Base-by-base conservation (phyloP, 83 land plant genomes). In the Picea engelmannii region DNA sequence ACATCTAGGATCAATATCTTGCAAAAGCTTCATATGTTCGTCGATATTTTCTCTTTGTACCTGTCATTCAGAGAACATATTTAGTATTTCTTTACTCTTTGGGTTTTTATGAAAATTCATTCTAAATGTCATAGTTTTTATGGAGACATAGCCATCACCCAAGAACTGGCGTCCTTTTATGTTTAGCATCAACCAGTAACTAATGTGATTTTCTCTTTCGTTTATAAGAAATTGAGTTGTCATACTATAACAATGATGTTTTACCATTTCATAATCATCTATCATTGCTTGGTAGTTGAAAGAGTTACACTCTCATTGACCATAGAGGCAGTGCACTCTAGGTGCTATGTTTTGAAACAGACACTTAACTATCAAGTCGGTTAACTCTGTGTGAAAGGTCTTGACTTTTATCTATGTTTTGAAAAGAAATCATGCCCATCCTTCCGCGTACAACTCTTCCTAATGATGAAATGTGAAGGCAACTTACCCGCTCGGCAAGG, bases 1-100 rank as follows among this genome's bases (percentile, higher is more conserved):
- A 82, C 98, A 95, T 62, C 98, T 96, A 38, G 96, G 98, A 38
- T 93, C 98, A 78, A 95, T 83, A 83, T 91, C 98, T 82, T 95
- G 98, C 6, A 95, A 87, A 80, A 89, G 85, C 78, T 90, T 93
- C 98, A 95, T 93, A 25, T 96, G 85, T 82, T 95, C 96, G 62
- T 94, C 93, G 67, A 95, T 95, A 76, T 89, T 95, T 66, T 95
- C 98, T 85, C 98, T 87, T 81, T 96, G 88, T 38, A 92, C 77
- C 59, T 73, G 77, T 21, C 13, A 47, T 47, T 73, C 77, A 42
- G 27, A 73, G 27, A 4, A 17, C 16, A 47, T 2, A 44, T 17
- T 6, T 9, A 47, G 21, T 47, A 20, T 23, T 73, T 9, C 5
- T 73, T 47, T 44, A 10, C 0, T 44, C 18, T 73, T 44, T 25